These are phyloP conservation scores for Fusarium coffeatum DNA, from an alignment of 2,329 filamentous ascomycete genomes.

Conservation along the genomic window DNA sequence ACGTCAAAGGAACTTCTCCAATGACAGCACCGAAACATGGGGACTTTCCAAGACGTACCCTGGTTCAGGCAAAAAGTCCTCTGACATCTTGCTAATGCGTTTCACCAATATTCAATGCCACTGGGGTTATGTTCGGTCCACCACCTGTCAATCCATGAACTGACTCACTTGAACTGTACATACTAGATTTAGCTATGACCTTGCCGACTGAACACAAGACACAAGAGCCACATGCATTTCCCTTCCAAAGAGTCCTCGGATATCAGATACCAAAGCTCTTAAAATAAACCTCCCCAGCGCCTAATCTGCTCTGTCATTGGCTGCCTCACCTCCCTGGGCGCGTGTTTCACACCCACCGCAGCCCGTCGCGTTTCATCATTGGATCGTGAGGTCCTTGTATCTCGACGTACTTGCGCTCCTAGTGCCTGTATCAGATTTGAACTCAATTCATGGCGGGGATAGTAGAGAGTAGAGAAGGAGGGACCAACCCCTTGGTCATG, in stretches of 20 bases:
- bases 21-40: slow-evolving; percentile 29
- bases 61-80: slow-evolving; percentile 25
- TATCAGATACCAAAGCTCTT: slow-evolving; percentile 7
- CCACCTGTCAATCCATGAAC: background rate
- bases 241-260: background rate
- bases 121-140: background rate
- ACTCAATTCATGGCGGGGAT: slow-evolving; percentile 7
- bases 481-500: slow-evolving; percentile 26
- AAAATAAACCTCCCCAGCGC: slow-evolving; percentile 44
- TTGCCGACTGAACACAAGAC: slow-evolving; percentile 6
- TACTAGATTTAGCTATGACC: background rate
- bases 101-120: slow-evolving; percentile 11
- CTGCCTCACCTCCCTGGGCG: slow-evolving; percentile 29
- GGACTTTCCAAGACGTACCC: slow-evolving; percentile 6
- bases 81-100: slow-evolving; percentile 13
- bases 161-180: background rate
- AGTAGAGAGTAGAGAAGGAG: background rate
- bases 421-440: slow-evolving; percentile 45
- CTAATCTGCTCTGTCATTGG: slow-evolving; percentile 48
- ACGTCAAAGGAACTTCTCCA: slow-evolving; percentile 10
- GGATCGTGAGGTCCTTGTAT: slow-evolving; percentile 36
- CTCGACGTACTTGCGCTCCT: slow-evolving; percentile 16
- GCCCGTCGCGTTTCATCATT: slow-evolving; percentile 44
- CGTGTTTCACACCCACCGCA: slow-evolving; percentile 46
- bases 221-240: background rate